Base-by-base conservation (phyloP, 1,139 yeast species). In the Magnusiomyces tetraspermus region DNA sequence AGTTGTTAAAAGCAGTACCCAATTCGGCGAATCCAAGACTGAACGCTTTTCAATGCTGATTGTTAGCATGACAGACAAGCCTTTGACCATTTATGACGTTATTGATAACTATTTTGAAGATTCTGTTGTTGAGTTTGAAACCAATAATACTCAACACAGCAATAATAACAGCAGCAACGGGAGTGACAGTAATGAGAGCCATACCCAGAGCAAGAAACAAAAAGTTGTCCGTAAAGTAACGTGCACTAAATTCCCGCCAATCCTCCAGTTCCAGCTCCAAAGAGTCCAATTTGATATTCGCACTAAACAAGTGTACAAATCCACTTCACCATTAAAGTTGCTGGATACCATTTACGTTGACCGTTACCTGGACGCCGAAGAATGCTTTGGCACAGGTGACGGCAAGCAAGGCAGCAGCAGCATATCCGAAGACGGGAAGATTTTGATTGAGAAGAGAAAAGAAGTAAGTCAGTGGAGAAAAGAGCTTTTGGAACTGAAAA, bases 181-280 rank as follows among this genome's bases (percentile, higher is more conserved):
- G 28, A 24, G 51, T 24, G 51, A 48, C n/a, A n/a, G n/a, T n/a
- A n/a, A n/a, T n/a, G n/a, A n/a, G n/a, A n/a, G n/a, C n/a, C n/a
- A n/a, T n/a, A n/a, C n/a, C n/a, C n/a, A n/a, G n/a, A n/a, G n/a
- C n/a, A 38, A 50, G 45, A 24, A 41, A 30, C 3, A 46, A 42
- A 33, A 33, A 15, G 41, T 33, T 44, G 33, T 52, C 24, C 80
- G 95, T 63, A 77, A 85, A 0, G 76, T 88, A 46, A 80, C 94
- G 0, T 78, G 90, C 6, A 74, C 79, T 15, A 75, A 80, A 56
- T 71, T 88, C 17, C 98, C 98, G 0, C 82, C 83, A 10, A 79
- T 92, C 50, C 69, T 92, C 50, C 98, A 92, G 65, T 79, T 92
- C 50, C 98, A 92, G 65, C 87, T 92, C 2, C 97, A 90, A 68